phyloP scores from a whole-genome alignment of 305 asterid genomes.

The Fraxinus floribunda region DNA sequence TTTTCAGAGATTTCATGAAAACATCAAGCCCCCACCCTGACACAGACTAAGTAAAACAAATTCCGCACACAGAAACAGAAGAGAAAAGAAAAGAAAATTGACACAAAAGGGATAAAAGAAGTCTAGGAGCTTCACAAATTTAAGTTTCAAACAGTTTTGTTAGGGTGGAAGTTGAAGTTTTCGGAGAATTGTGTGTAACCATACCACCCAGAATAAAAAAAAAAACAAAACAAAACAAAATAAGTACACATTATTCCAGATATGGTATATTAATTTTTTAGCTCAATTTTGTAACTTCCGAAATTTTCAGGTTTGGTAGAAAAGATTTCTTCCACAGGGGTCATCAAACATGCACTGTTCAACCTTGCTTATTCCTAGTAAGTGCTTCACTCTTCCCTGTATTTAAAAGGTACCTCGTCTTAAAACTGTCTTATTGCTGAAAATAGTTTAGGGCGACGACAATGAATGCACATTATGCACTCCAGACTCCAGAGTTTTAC shows the following conservation, averaged over 20 bases:
- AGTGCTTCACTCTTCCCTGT: constrained; percentile 23
- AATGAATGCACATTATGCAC: background rate
- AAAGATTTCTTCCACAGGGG: constrained; percentile 65
- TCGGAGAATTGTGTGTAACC: background rate
- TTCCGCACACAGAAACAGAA: background rate
- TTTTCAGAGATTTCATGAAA: background rate
- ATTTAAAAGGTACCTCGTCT: background rate
- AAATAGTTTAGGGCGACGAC: background rate
- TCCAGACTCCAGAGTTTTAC: background rate
- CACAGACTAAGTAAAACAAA: background rate
- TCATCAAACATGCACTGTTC: constrained; percentile 53
- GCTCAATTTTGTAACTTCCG: background rate
- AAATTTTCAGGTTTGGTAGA: constrained; percentile 55
- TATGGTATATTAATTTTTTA: background rate
- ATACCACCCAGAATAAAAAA: background rate
- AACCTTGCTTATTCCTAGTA: constrained; percentile 73
- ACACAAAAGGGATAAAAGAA: background rate
- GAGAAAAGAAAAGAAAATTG: background rate
- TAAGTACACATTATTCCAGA: background rate
- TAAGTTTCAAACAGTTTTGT: background rate
- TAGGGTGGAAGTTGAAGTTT: background rate
- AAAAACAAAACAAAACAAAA: background rate
- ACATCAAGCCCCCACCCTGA: background rate
- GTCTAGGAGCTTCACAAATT: background rate
- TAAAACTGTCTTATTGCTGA: background rate